phyloP scores from a whole-genome alignment of 345 rosid genomes.

The Citrus cavaleriei region DNA sequence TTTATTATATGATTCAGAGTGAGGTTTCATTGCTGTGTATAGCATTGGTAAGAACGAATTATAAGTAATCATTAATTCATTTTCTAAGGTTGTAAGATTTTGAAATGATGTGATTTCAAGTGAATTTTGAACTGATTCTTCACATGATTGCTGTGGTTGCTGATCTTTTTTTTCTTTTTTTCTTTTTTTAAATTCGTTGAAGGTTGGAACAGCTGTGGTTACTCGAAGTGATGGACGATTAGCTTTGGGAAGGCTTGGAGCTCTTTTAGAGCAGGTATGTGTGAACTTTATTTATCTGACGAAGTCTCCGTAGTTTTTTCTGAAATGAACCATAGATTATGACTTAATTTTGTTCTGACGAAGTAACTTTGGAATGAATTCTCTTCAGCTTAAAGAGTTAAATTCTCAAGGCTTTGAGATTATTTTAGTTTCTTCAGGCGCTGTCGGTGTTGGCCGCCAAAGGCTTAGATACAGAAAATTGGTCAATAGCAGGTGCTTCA shows the following conservation, averaged over 20 bases:
- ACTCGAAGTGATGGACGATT: conserved; percentile 55
- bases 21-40: neutral
- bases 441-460: conserved; percentile 62
- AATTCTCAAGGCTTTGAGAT: conserved; percentile 45
- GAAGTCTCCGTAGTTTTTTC: neutral
- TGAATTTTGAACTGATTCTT: neutral
- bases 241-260: conserved; percentile 57
- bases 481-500: conserved; percentile 47
- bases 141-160: neutral
- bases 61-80: neutral
- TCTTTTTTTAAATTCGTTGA: neutral
- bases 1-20: neutral
- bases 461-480: conserved; percentile 48
- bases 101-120: neutral
- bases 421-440: conserved; percentile 54
- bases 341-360: neutral
- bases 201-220: conserved; percentile 73
- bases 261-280: conserved; percentile 56
- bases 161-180: neutral
- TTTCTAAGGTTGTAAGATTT: neutral
- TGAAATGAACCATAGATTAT: neutral
- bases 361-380: neutral
- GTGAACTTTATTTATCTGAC: neutral
- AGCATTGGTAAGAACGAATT: neutral
- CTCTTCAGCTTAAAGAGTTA: conserved; percentile 47